Conservation (phyloP, 1,284 basidiomycete genomes). For the Lentinula novae-zelandiae region DNA sequence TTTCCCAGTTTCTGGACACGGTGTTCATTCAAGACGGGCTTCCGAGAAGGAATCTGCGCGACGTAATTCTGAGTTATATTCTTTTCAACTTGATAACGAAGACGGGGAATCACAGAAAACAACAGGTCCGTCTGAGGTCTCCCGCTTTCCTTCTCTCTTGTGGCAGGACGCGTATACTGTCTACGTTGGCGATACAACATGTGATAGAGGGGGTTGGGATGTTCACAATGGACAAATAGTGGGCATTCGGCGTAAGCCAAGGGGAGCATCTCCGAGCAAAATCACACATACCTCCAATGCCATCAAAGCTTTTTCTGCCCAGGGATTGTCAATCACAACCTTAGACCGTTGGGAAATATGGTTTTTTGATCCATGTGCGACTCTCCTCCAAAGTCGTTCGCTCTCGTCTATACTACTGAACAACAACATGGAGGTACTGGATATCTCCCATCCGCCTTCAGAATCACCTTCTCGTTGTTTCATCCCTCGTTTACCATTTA, state of each 20-base stretch:
- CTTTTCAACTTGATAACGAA: slow-evolving; percentile 48
- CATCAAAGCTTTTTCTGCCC: slow-evolving; percentile 19
- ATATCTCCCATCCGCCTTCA: slow-evolving; percentile 22
- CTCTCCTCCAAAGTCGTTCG: slow-evolving; percentile 44
- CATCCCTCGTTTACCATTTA: slow-evolving; percentile 69
- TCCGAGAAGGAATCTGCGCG: slow-evolving; percentile 61
- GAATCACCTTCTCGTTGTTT: slow-evolving; percentile 8
- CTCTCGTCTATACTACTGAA: slow-evolving; percentile 41
- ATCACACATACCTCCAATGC: slow-evolving; percentile 13
- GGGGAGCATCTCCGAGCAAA: slow-evolving; percentile 34
- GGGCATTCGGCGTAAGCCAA: slow-evolving; percentile 62
- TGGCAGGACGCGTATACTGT: slow-evolving; percentile 57
- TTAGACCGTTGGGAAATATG: slow-evolving; percentile 80
- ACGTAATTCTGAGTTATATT: slow-evolving; percentile 47
- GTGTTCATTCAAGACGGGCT: slow-evolving; percentile 64
- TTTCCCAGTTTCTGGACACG: slow-evolving; percentile 77
- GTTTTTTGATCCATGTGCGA: slow-evolving; percentile 59
- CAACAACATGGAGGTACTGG: slow-evolving; percentile 12
- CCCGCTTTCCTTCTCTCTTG: slow-evolving; percentile 31
- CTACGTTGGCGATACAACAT: slow-evolving; percentile 52
- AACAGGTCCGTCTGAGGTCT: slow-evolving; percentile 32
- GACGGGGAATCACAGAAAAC: slow-evolving; percentile 34
- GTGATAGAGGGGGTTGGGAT: slow-evolving; percentile 76
- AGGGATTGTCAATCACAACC: slow-evolving; percentile 56
- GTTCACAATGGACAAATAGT: slow-evolving; percentile 48